Evolutionary conservation across 2,329 filamentous ascomycete species (phyloP), one percentile per base, ranked within the genome.

Genomic region (Sclerotinia glacialis): DNA sequence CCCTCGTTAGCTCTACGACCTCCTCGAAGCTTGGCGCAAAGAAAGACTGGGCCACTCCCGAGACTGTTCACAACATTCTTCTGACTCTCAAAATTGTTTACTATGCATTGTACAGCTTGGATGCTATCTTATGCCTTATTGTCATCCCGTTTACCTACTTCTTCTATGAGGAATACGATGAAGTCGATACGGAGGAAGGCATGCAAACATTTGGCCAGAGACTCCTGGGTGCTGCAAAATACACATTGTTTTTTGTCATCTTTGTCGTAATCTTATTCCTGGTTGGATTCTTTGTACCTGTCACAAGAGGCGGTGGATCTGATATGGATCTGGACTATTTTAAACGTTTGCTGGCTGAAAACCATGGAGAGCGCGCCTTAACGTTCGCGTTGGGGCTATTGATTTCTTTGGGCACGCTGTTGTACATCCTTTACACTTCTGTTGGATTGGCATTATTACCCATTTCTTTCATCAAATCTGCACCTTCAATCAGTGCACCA

Each of bases 121-220:
- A 99, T 78, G 91, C 93, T 0, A 77, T 97, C 7, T 85, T 99
- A 14, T 99, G 95, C 75, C 82, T 99, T 55, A 78, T 98, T 23
- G 85, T 97, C 54, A 90, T 98, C 26, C 95, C 95, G 0, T 99
- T 99, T 76, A 90, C 93, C 58, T 99, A 99, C 81, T 99, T 99
- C 78, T 97, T 90, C 87, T 95, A 96, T 75, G 95, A 99, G 78
- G 95, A 98, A 78, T 96, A 96, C 71, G 94, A 97, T 74, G 93
- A 97, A 79, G 89, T 94, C 26, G 93, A 93, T 69, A 85, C 89
- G 44, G 91, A 96, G 73, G 86, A 91, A 68, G 91, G 92, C 42
- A 87, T 86, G 40, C 89, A 93, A 76, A 89, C 90, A 2, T 78
- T 89, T 67, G 83, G 83, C 8, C 85, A 87, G 74, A 86, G 92